Evolutionary conservation across 345 rosid genomes (phyloP), one percentile per base, ranked within the genome.

Genomic region (Physaria fendleri): DNA sequence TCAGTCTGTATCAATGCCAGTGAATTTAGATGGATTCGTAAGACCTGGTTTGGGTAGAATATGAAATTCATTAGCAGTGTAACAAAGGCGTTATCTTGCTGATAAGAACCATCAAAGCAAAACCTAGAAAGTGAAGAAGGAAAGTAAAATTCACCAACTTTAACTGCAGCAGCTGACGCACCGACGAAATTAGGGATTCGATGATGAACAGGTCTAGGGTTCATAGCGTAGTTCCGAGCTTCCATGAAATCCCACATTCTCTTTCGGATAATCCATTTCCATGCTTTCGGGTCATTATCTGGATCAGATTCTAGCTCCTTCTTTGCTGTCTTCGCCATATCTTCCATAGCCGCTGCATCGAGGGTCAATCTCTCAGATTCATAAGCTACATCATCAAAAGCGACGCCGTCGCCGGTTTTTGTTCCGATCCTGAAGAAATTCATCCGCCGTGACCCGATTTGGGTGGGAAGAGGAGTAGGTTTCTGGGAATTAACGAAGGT

Each of bases 111-210:
- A 38, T 22, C 17, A 20, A 23, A 49, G n/a, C 6, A 52, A 42
- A 74, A 32, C 65, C 27, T 14, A 48, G 46, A 57, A 42, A 27
- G 6, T 24, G 23, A 49, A 32, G 18, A 56, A n/a, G 8, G 10
- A 6, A 28, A 18, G 15, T 33, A 13, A 15, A 29, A 35, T 2
- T 17, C 8, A 11, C 33, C 7, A 20, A 90, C 96, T 55, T 81
- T 84, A 33, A 47, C 43, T 42, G 95, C 96, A 15, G 98, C 96
- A 20, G 81, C 59, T 0, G 94, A 21, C 4, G 92, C 88, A 29
- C 96, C 98, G n/a, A 83, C 74, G 65, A 87, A 91, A 65, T 88
- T 91, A 64, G 98, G 98, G 45, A 91, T 88, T 1, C 96, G 87
- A 60, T 91, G 96, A 57, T 85, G 90, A 68, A 88, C 96, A 18